Percentiles rank a stretch among this genome's conserved stretches.
phyloP scores from a whole-genome alignment of 2,329 filamentous ascomycete genomes.

The Metarhizium anisopliae region DNA sequence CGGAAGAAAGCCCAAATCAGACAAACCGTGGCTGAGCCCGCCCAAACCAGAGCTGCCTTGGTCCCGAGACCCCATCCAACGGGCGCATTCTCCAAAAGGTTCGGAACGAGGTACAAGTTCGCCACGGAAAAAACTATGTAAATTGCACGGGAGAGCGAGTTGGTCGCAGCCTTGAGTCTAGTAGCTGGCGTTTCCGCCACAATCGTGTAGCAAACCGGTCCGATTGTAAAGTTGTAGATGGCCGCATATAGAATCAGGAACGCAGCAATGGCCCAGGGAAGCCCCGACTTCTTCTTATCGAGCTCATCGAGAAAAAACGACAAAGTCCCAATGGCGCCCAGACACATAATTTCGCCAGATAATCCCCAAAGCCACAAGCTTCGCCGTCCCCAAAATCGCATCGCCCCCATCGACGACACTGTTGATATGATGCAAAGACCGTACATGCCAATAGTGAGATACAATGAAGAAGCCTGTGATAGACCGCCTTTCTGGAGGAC shows the following conservation, averaged over 20 bases:
- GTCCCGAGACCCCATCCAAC: constrained; percentile 13
- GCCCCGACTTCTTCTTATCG: not conserved
- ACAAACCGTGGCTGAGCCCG: constrained; percentile 7
- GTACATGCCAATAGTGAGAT: constrained; percentile 33
- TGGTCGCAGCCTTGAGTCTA: constrained; percentile 14
- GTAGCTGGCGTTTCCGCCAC: constrained; percentile 30
- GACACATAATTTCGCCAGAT: constrained; percentile 22
- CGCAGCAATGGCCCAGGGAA: constrained; percentile 24
- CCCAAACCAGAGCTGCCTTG: constrained; percentile 12
- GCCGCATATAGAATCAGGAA: constrained; percentile 30
- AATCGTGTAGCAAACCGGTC: constrained; percentile 26
- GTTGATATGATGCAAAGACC: constrained; percentile 33
- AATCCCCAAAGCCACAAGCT: constrained; percentile 33
- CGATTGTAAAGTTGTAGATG: constrained; percentile 34
- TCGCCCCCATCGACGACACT: constrained; percentile 32
- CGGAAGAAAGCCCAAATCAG: constrained; percentile 13
- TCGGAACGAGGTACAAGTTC: constrained; percentile 12
- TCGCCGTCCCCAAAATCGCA: constrained; percentile 30
- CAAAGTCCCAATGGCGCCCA: constrained; percentile 10
- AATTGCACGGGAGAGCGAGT: constrained; percentile 10
- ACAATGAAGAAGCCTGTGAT: constrained; percentile 27
- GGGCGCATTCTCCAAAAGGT: constrained; percentile 11
- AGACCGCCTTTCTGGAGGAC: constrained; percentile 41
- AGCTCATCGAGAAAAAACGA: not conserved
- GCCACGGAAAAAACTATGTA: constrained; percentile 11